Percentiles rank a stretch among this genome's conserved stretches.
Evolutionary conservation across 306 rosid species (phyloP).

Genomic region (Lathyrus sativus): DNA sequence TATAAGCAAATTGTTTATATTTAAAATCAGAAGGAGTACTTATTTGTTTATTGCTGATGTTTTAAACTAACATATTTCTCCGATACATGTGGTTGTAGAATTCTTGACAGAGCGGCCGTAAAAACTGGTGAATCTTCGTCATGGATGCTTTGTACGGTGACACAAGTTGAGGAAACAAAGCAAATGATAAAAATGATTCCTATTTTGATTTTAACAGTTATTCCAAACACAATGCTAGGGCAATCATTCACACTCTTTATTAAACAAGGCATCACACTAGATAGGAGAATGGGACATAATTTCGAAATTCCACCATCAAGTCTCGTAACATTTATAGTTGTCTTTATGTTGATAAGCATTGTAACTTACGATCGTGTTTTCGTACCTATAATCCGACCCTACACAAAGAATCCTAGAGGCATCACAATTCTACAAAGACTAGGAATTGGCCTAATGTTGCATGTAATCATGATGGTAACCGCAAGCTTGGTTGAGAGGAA

Average conservation of each 20-base stretch:
- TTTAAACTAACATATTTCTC: no score
- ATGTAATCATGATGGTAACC: conserved; percentile 48
- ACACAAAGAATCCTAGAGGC: neutral
- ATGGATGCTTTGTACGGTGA: conserved; percentile 47
- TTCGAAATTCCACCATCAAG: conserved; percentile 71
- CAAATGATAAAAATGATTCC: conserved; percentile 80
- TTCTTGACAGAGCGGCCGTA: no score
- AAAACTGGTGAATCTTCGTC: no score
- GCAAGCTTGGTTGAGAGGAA: conserved; percentile 57
- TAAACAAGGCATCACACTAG: conserved; percentile 66
- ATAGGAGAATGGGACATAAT: conserved; percentile 49
- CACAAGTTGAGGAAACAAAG: conserved; percentile 85
- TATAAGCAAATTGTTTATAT: no score
- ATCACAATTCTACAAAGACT: conserved; percentile 58
- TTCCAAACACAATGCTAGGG: conserved; percentile 58
- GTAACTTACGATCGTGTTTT: conserved; percentile 52
- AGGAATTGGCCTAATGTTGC: conserved; percentile 64
- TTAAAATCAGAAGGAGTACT: no score
- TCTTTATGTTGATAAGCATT: conserved; percentile 62
- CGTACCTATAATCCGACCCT: no score
- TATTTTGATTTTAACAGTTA: conserved; percentile 50
- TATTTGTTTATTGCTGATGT: no score
- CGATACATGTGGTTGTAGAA: no score
- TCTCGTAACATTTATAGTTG: conserved; percentile 51
- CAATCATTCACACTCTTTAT: conserved; percentile 57